Evolutionary conservation across 345 rosid species (phyloP), one percentile per base, ranked within the genome.

Genomic region (Atalantia buxifolia): DNA sequence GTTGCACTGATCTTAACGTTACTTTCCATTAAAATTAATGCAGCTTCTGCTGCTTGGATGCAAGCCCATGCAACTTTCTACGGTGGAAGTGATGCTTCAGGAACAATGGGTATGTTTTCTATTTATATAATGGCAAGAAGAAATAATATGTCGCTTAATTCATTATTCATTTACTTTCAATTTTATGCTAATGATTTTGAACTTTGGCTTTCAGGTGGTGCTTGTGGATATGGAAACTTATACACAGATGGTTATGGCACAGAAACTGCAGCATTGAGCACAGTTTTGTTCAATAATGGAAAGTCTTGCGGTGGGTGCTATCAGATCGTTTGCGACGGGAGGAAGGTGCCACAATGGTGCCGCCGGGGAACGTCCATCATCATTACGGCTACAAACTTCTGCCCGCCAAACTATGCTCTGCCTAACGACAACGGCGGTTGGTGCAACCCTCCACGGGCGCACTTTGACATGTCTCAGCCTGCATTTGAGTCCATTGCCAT

Each of bases 401-500:
- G 98, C 79, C 98, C 98, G 9, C 98, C 98, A 2, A 91, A 93
- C 65, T 87, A 66, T 30, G 90, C 85, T 22, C 88, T 82, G 36
- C 86, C 94, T 4, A 91, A 50, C 40, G 91, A 93, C 78, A 86
- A 93, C 81, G 93, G 94, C 0, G 96, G 96, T 10, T 93, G 98
- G 96, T 91, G 96, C 74, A 91, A 90, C 57, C 96, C 98, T 57
- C 97, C 94, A 0, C 87, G 87, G 55, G 82, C 90, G 22, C 94
- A 89, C 63, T 93, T 93, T 56, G 96, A 90, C 83, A 90, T 93
- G 83, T 78, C 98, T 69, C 94, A 90, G 80, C 94, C 98, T 56
- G 94, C 92, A 16, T 93, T 90, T 79, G 85, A 86, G 77, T 87
- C 91, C 84, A 87, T 93, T 33, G 98, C 98, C 6, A 81, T 76